phyloP scores from a whole-genome alignment of 192 early-diverging fungal species.

The Backusella liffmaniae region DNA sequence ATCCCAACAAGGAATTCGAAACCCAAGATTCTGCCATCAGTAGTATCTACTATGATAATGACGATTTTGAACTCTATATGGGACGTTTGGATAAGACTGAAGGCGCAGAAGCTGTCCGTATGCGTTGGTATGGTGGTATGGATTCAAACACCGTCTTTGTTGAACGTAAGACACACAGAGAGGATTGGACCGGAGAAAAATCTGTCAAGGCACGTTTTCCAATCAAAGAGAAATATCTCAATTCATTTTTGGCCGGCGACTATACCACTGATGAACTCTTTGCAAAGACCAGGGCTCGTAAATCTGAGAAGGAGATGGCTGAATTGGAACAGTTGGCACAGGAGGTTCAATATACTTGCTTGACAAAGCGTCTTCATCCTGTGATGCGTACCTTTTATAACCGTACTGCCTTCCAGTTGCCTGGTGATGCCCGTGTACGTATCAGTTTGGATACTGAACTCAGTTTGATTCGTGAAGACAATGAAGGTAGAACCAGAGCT shows the following conservation, averaged over 20 bases:
- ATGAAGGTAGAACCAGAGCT: slow-evolving; percentile 64
- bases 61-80: slow-evolving; percentile 89
- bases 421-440: slow-evolving; percentile 96
- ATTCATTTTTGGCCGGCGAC: slow-evolving; percentile 78
- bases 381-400: slow-evolving; percentile 96
- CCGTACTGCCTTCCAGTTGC: slow-evolving; percentile 97
- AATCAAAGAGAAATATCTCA: slow-evolving; percentile 95
- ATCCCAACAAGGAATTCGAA: slow-evolving; percentile 71
- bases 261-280: slow-evolving; percentile 81
- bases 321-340: slow-evolving; percentile 67
- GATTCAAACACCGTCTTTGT: slow-evolving; percentile 87
- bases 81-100: slow-evolving; percentile 91
- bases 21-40: slow-evolving; percentile 88
- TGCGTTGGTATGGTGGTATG: slow-evolving; percentile 97
- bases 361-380: slow-evolving; percentile 76
- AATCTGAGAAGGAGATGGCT: slow-evolving; percentile 84
- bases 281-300: slow-evolving; percentile 75
- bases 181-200: slow-evolving; percentile 97
- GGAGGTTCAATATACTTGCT: slow-evolving; percentile 74
- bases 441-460: slow-evolving; percentile 98
- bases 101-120: slow-evolving; percentile 90
- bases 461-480: slow-evolving; percentile 95
- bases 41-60: slow-evolving; percentile 97
- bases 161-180: slow-evolving; percentile 97
- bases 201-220: slow-evolving; percentile 93